Percentiles rank a stretch among this genome's conserved stretches.
Conservation (phyloP, 192 early-diverging fungal genomes). For the Entrophospora sp. region DNA sequence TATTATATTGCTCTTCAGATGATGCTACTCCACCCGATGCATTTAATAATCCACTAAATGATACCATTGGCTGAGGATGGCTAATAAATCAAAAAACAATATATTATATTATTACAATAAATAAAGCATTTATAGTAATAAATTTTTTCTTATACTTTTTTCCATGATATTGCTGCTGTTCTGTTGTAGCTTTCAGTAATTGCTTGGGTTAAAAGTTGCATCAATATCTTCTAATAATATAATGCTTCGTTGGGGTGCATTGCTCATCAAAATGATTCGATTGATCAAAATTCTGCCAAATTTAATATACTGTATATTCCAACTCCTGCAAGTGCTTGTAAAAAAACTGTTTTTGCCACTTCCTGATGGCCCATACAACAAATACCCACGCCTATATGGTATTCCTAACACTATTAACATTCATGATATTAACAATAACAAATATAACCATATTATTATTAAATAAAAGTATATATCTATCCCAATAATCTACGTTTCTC, state of each 20-base stretch:
- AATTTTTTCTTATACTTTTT: no score
- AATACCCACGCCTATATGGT: constrained; percentile 83
- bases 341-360: constrained; percentile 87
- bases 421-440: background rate
- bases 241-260: constrained; percentile 71
- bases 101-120: background rate
- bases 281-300: constrained; percentile 66
- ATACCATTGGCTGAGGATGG: constrained; percentile 72
- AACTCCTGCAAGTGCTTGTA: constrained; percentile 83
- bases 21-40: constrained; percentile 82
- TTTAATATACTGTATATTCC: constrained; percentile 87
- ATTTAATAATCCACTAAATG: constrained; percentile 81
- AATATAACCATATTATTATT: no score
- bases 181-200: constrained; percentile 45
- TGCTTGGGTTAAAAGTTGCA: constrained; percentile 70
- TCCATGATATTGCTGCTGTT: constrained; percentile 68
- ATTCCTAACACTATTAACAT: constrained; percentile 44
- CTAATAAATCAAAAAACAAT: constrained; percentile 17
- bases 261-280: constrained; percentile 71
- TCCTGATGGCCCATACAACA: constrained; percentile 83
- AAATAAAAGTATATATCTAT: no score
- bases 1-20: constrained; percentile 77
- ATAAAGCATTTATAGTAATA: no score
- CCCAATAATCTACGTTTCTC: constrained; percentile 58
- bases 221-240: constrained; percentile 78